phyloP scores from a whole-genome alignment of 176 grass and related monocot species.

The Musa itinerans region DNA sequence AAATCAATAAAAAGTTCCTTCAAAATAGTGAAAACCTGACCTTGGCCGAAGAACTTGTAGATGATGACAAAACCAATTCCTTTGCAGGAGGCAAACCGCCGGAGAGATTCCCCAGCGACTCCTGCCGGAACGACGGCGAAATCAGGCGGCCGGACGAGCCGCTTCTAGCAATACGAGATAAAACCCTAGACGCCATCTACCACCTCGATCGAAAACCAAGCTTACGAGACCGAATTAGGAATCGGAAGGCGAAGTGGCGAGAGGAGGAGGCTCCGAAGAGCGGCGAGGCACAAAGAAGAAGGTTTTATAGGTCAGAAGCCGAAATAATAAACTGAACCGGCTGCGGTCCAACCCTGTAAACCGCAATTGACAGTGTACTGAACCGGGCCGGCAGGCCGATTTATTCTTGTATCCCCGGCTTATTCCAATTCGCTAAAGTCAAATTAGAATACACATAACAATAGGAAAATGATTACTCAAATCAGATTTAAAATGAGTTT shows the following conservation, averaged over 20 bases:
- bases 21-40: neutral
- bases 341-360: too few relatives aligned
- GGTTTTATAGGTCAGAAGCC: neutral
- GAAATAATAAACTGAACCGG: neutral
- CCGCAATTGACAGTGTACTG: too few relatives aligned
- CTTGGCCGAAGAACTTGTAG: neutral
- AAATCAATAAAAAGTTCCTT: neutral
- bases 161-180: neutral
- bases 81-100: neutral
- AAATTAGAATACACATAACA: too few relatives aligned
- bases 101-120: neutral
- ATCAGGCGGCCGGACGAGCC: neutral
- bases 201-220: neutral
- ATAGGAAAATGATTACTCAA: too few relatives aligned
- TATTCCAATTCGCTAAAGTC: too few relatives aligned
- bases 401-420: too few relatives aligned
- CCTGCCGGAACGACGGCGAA: neutral
- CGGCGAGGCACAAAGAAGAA: neutral
- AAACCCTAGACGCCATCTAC: slow-evolving; percentile 2
- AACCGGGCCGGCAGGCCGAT: too few relatives aligned
- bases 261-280: neutral
- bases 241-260: neutral
- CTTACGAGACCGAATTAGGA: neutral
- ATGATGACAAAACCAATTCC: neutral
- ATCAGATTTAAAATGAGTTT: too few relatives aligned